Percentiles rank a stretch among this genome's conserved stretches.
These are phyloP conservation scores for Trichoderma orchidacearum DNA, from an alignment of 495 filamentous ascomycete species.

Conservation along the genomic window DNA sequence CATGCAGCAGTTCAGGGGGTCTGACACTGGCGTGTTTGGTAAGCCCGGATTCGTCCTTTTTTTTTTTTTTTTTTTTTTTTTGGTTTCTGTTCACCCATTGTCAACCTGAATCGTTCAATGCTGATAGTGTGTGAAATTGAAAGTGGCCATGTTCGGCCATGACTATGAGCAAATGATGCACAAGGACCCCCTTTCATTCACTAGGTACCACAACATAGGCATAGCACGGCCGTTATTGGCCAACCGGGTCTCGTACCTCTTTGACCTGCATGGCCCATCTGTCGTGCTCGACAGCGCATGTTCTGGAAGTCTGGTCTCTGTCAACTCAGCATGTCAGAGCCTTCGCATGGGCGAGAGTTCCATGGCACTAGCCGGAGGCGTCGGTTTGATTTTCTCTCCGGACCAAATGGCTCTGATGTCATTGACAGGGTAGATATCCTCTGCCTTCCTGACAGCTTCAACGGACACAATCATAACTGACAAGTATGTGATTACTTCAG, in stretches of 20 bases:
- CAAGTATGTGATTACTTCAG: not conserved
- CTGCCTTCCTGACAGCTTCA: conserved; percentile 2
- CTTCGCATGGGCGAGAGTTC: not conserved
- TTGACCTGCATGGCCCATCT: conserved; percentile 8
- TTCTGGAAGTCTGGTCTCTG: conserved; percentile 10
- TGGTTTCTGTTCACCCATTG: too few species aligned
- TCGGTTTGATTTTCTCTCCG: conserved; percentile 3
- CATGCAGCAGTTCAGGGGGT: conserved; percentile 27
- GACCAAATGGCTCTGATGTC: conserved; percentile 2
- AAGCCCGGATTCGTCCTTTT: too few species aligned
- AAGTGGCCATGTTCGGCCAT: not conserved
- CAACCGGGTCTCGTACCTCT: conserved; percentile 13
- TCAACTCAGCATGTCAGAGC: conserved; percentile 10
- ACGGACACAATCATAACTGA: conserved; percentile 3
- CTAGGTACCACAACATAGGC: not conserved
- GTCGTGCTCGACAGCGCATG: conserved; percentile 14
- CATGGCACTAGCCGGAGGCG: not conserved
- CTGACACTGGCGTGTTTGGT: not conserved
- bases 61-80: too few species aligned
- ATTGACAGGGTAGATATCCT: conserved; percentile 1
- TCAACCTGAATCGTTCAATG: too few species aligned
- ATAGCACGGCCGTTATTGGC: conserved; percentile 17
- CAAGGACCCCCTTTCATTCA: not conserved
- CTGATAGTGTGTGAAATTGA: too few species aligned
- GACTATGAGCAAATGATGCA: not conserved